A percentile compares a stretch with the other conserved stretches of the same genome.
Evolutionary conservation across 306 rosid genomes (phyloP).

Genomic region (Pyrus communis): DNA sequence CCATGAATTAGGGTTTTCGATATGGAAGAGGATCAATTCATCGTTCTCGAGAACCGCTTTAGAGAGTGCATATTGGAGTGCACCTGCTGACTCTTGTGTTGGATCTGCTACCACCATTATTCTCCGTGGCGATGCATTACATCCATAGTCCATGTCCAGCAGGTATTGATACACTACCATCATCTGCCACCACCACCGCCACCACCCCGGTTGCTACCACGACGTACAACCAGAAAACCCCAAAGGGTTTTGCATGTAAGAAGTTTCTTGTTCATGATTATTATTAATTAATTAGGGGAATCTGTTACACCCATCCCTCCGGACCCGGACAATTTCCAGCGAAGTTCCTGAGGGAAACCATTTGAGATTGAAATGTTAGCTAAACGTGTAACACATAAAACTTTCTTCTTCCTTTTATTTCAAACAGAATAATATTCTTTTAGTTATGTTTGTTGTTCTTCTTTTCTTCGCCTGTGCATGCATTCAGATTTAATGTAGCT

Average conservation of each 20-base stretch:
- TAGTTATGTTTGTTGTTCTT: neutral
- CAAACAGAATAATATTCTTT: neutral
- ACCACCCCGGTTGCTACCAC: neutral
- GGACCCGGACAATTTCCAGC: slow-evolving; percentile 41
- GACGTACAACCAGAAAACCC: neutral
- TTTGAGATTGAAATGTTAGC: neutral
- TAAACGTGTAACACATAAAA: neutral
- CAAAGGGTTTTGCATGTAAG: slow-evolving; percentile 2
- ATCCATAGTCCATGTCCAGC: slow-evolving; percentile 32
- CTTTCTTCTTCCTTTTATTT: neutral
- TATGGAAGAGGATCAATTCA: slow-evolving; percentile 65
- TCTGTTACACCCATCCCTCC: slow-evolving; percentile 23
- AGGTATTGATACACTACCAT: neutral
- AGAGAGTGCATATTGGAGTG: slow-evolving; percentile 58
- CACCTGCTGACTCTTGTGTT: slow-evolving; percentile 61
- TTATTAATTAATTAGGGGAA: slow-evolving; percentile 7
- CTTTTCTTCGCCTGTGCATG: neutral
- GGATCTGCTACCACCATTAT: slow-evolving; percentile 76
- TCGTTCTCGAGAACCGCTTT: slow-evolving; percentile 54
- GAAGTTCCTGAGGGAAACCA: neutral
- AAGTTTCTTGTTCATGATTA: slow-evolving; percentile 12
- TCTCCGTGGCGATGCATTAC: slow-evolving; percentile 17
- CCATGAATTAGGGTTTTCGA: slow-evolving; percentile 49
- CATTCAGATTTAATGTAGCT: neutral
- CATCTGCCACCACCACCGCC: neutral